These are phyloP conservation scores for Metschnikowia baotianmanensis DNA, from an alignment of 805 yeast genomes.

Conservation along the genomic window DNA sequence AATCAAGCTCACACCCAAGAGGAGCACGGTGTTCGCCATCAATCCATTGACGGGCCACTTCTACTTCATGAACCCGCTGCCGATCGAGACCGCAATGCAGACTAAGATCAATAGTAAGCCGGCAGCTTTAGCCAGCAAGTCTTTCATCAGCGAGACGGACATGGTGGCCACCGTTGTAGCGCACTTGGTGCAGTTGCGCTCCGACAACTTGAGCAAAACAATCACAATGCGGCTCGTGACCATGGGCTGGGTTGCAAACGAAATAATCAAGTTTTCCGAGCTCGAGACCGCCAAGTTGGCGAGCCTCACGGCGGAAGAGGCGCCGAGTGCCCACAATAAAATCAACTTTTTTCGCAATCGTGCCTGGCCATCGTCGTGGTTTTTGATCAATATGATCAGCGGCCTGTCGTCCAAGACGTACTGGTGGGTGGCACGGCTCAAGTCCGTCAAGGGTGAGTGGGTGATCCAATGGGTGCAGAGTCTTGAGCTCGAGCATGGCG, in stretches of 20 bases:
- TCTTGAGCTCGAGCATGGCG: slow-evolving; percentile 18
- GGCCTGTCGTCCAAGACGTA: slow-evolving; percentile 37
- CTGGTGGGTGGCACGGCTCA: slow-evolving; percentile 55
- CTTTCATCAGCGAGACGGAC: slow-evolving; percentile 29
- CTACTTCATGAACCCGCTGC: slow-evolving; percentile 39
- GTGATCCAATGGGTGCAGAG: slow-evolving; percentile 49
- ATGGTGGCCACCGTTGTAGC: slow-evolving; percentile 32
- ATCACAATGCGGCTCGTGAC: slow-evolving; percentile 56
- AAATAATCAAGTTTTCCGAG: slow-evolving; percentile 47
- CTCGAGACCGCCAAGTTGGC: slow-evolving; percentile 46
- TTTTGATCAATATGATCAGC: slow-evolving; percentile 40
- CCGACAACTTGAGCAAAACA: slow-evolving; percentile 49
- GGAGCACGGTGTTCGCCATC: slow-evolving; percentile 36
- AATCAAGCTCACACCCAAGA: slow-evolving; percentile 31
- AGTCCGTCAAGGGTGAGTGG: slow-evolving; percentile 53
- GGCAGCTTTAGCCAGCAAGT: slow-evolving; percentile 16
- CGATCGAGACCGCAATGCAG: slow-evolving; percentile 32
- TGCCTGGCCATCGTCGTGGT: slow-evolving; percentile 60
- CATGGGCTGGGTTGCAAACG: slow-evolving; percentile 67
- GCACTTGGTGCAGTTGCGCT: slow-evolving; percentile 44
- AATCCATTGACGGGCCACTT: slow-evolving; percentile 41
- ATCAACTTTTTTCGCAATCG: slow-evolving; percentile 45
- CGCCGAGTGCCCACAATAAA: slow-evolving; percentile 18
- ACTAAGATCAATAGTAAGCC: slow-evolving; percentile 31
- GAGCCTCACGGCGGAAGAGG: slow-evolving; percentile 27